Base-by-base conservation (phyloP, 208 protist genomes). In the Trypanosoma cruzi region DNA sequence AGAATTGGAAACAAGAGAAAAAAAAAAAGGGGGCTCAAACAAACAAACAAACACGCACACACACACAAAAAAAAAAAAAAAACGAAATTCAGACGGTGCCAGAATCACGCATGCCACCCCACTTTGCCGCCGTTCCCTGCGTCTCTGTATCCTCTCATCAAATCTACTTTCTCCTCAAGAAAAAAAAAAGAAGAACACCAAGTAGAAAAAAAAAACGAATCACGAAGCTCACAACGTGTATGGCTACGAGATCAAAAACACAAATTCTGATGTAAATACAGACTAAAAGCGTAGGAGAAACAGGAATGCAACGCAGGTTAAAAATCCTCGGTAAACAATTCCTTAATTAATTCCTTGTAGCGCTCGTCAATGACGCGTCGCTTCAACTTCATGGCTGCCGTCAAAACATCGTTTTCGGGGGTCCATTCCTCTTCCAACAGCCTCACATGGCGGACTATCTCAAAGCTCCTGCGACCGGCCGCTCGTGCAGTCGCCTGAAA, bases 381-480 rank as follows among this genome's bases (percentile, higher is more conserved):
- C 57, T 86, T 86, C 28, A 96, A 77, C 70, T 96, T 96, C 83
- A 90, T 80, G 1, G 91, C 85, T 0, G 91, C 86, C 4, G 91
- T 96, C 42, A 96, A 73, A 32, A 88, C 68, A 28, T 80, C 84
- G 66, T 94, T 96, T 64, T 91, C 85, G 4, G 85, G 75, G 7
- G 91, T 94, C 91, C 91, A 96, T 66, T 93, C 86, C 20, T 94
- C 88, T 18, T 66, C 64, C 52, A 94, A 50, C 36, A 94, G 40
- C 32, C 72, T 75, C 32, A 90, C 70, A 13, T 76, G 31, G 31
- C 84, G 80, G 14, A 90, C 73, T 20, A 86, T 55, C 64, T 94
- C 88, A 58, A 98, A 92, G 20, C 89, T 85, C 58, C 85, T 90
- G 24, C 75, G 76, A 18, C 80, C 81, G 29, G 80, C 89, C 22